phyloP scores from a whole-genome alignment of 495 filamentous ascomycete species.

The Penicillium longicatenatum region DNA sequence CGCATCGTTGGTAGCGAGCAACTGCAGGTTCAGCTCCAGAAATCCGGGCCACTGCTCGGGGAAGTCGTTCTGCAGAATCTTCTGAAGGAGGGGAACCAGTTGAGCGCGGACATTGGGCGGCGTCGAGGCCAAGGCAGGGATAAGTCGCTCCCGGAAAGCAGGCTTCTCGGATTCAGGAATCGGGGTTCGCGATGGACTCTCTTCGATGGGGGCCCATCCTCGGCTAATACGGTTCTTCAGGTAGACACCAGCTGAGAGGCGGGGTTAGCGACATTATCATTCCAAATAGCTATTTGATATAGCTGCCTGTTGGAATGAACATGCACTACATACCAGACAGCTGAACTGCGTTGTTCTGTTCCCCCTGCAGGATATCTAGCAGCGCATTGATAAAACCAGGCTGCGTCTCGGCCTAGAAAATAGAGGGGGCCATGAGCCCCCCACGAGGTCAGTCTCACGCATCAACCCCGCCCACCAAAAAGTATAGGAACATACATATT shows the following conservation, averaged over 20 bases:
- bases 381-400: slow-evolving; percentile 89
- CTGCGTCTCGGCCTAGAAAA: slow-evolving; percentile 80
- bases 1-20: slow-evolving; percentile 81
- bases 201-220: slow-evolving; percentile 81
- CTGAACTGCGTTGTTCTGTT: slow-evolving; percentile 80
- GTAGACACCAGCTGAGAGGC: slow-evolving; percentile 81
- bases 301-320: slow-evolving; percentile 4
- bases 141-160: slow-evolving; percentile 80
- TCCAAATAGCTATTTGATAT: background rate
- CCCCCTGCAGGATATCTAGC: slow-evolving; percentile 83
- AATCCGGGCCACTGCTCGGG: slow-evolving; percentile 92
- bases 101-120: slow-evolving; percentile 81
- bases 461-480: slow-evolving; percentile 17
- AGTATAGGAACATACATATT: slow-evolving; percentile 69
- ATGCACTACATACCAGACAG: slow-evolving; percentile 69
- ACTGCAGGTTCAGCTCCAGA: slow-evolving; percentile 83
- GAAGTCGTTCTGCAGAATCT: slow-evolving; percentile 94
- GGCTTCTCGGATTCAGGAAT: slow-evolving; percentile 89
- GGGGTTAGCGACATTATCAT: slow-evolving; percentile 16
- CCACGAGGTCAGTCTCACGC: slow-evolving; percentile 19
- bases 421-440: slow-evolving; percentile 11
- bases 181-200: slow-evolving; percentile 58
- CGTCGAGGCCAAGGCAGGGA: slow-evolving; percentile 83
- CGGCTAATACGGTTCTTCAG: slow-evolving; percentile 94
- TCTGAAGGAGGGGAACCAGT: slow-evolving; percentile 89